Percentiles rank a stretch among this genome's conserved stretches.
Conservation (phyloP, 257 asterid genomes). For the Gentiana straminea region DNA sequence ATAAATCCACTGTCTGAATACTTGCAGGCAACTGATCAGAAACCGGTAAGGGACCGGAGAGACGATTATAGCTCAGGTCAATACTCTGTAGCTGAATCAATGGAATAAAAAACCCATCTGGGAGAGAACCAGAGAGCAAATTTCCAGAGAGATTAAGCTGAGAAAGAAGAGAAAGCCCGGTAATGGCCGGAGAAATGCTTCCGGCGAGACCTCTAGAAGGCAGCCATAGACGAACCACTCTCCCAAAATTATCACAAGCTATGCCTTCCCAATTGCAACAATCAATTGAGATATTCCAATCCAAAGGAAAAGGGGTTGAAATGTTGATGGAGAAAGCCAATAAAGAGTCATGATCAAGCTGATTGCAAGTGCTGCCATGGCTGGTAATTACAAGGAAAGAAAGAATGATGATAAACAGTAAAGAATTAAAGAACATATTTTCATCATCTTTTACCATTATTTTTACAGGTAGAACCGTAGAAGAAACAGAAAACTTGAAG, state of each 20-base stretch:
- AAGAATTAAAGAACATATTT: neutral
- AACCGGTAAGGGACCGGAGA: constrained; percentile 27
- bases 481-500: neutral
- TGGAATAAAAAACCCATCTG: constrained; percentile 36
- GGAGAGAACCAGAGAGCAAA: constrained; percentile 47
- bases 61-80: constrained; percentile 66
- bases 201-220: constrained; percentile 62
- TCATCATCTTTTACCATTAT: constrained; percentile 32
- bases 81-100: constrained; percentile 25
- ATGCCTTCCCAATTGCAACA: constrained; percentile 92
- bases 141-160: constrained; percentile 49
- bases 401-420: constrained; percentile 7
- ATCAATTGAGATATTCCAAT: constrained; percentile 48
- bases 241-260: constrained; percentile 44
- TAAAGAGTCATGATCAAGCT: constrained; percentile 35
- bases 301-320: constrained; percentile 36
- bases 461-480: neutral
- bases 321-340: constrained; percentile 31
- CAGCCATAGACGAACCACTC: constrained; percentile 42
- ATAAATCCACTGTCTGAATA: constrained; percentile 36
- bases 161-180: constrained; percentile 39
- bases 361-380: constrained; percentile 36
- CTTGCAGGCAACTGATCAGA: constrained; percentile 27
- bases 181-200: constrained; percentile 27
- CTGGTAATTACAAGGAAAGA: constrained; percentile 21